phyloP scores from a whole-genome alignment of 2,329 filamentous ascomycete genomes.

The Exophiala calicioides region DNA sequence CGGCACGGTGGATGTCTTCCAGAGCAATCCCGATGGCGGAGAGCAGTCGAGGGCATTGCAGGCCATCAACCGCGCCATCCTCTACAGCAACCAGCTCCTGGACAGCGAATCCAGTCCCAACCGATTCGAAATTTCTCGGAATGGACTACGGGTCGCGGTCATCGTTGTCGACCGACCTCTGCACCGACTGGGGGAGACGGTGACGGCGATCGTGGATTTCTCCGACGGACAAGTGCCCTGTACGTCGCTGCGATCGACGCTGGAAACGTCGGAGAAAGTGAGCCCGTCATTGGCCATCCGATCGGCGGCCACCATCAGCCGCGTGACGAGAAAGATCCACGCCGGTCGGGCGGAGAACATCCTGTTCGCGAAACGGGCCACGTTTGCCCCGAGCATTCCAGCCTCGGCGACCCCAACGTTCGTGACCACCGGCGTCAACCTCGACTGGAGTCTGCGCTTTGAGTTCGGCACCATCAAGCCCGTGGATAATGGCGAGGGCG shows the following conservation, averaged over 20 bases:
- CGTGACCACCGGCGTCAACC: slow-evolving; percentile 79
- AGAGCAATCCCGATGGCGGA: slow-evolving; percentile 25
- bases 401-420: slow-evolving; percentile 84
- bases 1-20: slow-evolving; percentile 25
- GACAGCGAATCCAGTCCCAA: slow-evolving; percentile 79
- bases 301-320: slow-evolving; percentile 79
- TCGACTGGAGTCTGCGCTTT: slow-evolving; percentile 86
- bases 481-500: slow-evolving; percentile 31
- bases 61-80: slow-evolving; percentile 84
- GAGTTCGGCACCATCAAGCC: slow-evolving; percentile 82
- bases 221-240: slow-evolving; percentile 73
- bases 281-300: slow-evolving; percentile 78
- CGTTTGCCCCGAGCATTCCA: slow-evolving; percentile 83
- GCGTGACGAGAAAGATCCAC: slow-evolving; percentile 81
- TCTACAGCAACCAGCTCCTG: slow-evolving; percentile 72
- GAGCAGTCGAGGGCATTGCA: slow-evolving; percentile 66
- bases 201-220: slow-evolving; percentile 85
- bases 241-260: slow-evolving; percentile 78
- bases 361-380: slow-evolving; percentile 74
- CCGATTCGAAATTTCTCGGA: slow-evolving; percentile 90
- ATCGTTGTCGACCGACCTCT: slow-evolving; percentile 85
- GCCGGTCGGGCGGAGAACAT: slow-evolving; percentile 78
- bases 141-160: slow-evolving; percentile 86
- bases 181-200: slow-evolving; percentile 83
- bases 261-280: slow-evolving; percentile 85